Evolutionary conservation across 2,329 filamentous ascomycete genomes (phyloP).

Genomic region (Coleophoma eucalyptorum): DNA sequence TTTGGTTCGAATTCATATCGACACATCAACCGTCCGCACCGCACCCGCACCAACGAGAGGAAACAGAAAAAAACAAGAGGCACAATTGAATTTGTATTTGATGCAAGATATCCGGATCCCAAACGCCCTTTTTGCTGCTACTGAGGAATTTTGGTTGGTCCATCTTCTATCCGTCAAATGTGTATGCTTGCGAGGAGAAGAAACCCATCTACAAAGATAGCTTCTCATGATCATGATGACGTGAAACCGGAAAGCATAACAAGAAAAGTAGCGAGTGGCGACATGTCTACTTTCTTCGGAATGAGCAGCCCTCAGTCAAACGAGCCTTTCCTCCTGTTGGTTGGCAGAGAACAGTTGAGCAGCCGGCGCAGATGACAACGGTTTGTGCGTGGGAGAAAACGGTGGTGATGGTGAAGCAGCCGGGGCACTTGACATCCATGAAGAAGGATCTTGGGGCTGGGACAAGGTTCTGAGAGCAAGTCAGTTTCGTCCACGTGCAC

Average conservation of each 20-base stretch:
- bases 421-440: conserved; percentile 99
- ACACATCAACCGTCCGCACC: conserved; percentile 25
- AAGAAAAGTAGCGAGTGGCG: conserved; percentile 37
- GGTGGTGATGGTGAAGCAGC: conserved; percentile 99
- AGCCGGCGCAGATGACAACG: conserved; percentile 99
- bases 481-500: conserved; percentile 12
- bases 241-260: conserved; percentile 19
- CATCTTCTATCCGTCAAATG: conserved; percentile 70
- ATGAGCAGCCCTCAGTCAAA: conserved; percentile 99
- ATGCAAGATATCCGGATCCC: conserved; percentile 82
- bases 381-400: conserved; percentile 99
- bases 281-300: conserved; percentile 95
- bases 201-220: conserved; percentile 15
- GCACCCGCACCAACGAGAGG: too few species aligned
- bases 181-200: conserved; percentile 35
- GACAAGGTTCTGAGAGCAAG: conserved; percentile 70
- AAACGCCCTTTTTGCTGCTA: conserved; percentile 62
- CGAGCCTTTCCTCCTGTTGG: conserved; percentile 98
- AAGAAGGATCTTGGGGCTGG: conserved; percentile 98
- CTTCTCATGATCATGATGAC: conserved; percentile 22
- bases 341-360: conserved; percentile 99
- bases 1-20: conserved; percentile 22
- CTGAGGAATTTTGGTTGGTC: conserved; percentile 55
- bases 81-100: conserved; percentile 43
- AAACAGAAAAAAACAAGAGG: conserved; percentile 11